These are phyloP conservation scores for Cystobasidium onofrii DNA, from an alignment of 768 basidiomycete species.

Conservation along the genomic window DNA sequence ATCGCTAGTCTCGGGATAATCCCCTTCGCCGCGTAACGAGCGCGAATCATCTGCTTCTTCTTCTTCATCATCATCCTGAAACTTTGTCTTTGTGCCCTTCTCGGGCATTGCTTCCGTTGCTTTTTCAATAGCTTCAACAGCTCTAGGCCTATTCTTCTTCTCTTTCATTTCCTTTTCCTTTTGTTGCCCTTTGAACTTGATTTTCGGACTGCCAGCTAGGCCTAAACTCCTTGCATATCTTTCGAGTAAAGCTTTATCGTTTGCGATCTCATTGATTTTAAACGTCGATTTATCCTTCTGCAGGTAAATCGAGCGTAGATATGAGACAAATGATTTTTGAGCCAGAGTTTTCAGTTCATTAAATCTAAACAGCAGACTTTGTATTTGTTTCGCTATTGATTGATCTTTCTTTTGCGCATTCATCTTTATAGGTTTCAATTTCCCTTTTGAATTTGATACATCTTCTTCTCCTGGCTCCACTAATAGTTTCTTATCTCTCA, in stretches of 20 bases:
- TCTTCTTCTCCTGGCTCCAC: neutral
- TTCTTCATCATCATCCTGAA: neutral
- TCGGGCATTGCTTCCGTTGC: conserved; percentile 41
- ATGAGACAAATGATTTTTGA: conserved; percentile 93
- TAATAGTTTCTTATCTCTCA: conserved; percentile 62
- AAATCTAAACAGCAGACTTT: conserved; percentile 86
- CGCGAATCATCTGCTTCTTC: neutral
- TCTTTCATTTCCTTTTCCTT: conserved; percentile 62
- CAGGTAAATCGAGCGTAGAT: conserved; percentile 80
- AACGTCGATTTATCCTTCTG: conserved; percentile 93
- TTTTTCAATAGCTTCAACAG: conserved; percentile 40
- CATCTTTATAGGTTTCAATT: conserved; percentile 68
- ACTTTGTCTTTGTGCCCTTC: conserved; percentile 11
- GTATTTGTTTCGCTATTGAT: conserved; percentile 74
- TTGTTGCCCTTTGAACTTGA: conserved; percentile 68
- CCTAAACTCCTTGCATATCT: conserved; percentile 82
- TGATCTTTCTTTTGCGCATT: conserved; percentile 70
- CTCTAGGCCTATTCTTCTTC: conserved; percentile 64
- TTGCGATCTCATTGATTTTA: conserved; percentile 44
- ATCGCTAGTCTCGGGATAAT: conserved; percentile 4
- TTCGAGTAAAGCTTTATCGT: conserved; percentile 70
- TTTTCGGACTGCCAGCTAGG: conserved; percentile 86
- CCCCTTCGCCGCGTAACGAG: neutral
- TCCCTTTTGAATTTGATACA: conserved; percentile 46
- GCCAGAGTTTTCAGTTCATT: conserved; percentile 95